Base-by-base conservation (phyloP, 257 asterid species). In the Nicotiana sylvestris region DNA sequence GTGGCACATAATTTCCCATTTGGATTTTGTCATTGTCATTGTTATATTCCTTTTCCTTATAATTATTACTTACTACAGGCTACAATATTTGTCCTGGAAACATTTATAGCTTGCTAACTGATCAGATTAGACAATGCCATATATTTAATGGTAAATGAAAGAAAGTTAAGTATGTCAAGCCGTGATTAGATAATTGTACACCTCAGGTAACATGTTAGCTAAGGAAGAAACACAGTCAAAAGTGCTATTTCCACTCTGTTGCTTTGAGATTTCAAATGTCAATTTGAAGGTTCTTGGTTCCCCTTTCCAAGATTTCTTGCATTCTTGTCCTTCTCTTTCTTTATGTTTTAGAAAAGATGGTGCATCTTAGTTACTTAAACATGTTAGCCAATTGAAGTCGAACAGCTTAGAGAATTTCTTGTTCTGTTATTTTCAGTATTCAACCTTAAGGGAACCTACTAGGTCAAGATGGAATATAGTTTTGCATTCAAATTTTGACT, bases 101-200 rank as follows among this genome's bases (percentile, higher is more conserved):
- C 39, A 72, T 72, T 72, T 46, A n/a, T 72, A 46, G 79, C 79
- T 66, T 72, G 39, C 61, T 72, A 72, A 72, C 39, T 70, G 39
- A 46, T 72, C 25, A 25, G 61, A 72, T 3, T 72, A 12, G 37
- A 13, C 61, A 49, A 6, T 35, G 49, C 61, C 79, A 72, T 46
- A 49, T 51, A 72, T 46, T 72, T 58, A 49, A 49, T 49, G 21
- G 39, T 72, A 49, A 43, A 74, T 6, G 16, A 46, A 72, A 72
- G 79, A 46, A 72, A 72, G 79, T 15, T 69, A 70, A 11, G n/a
- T 70, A n/a, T 6, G 61, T 72, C 60, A 21, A 72, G 60, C 7
- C 12, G 9, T 25, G 78, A 46, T 43, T 57, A 46, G 78, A 72
- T 46, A 72, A 72, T 46, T 43, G 60, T 25, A 43, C 30, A 33